Conservation (phyloP, 2,329 filamentous ascomycete species). For the Verticillium alfalfae region DNA sequence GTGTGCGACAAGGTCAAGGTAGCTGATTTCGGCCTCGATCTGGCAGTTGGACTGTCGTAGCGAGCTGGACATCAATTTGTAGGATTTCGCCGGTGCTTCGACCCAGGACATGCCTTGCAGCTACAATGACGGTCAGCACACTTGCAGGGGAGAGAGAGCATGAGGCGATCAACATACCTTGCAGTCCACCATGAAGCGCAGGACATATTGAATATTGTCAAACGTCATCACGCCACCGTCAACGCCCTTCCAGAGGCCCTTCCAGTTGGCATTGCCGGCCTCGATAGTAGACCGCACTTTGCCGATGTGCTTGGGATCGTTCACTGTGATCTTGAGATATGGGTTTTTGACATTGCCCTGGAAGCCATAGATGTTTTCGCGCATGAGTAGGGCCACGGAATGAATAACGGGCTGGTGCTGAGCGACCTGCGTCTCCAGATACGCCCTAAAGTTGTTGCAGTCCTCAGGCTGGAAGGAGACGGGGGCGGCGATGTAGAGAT, state of each 20-base stretch:
- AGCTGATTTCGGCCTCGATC: constrained; percentile 85
- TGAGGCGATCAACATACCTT: constrained; percentile 47
- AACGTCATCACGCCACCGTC: constrained; percentile 78
- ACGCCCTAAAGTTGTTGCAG: constrained; percentile 71
- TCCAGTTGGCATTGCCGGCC: constrained; percentile 76
- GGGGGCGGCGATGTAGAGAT: constrained; percentile 88
- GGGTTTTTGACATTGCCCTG: constrained; percentile 89
- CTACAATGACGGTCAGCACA: constrained; percentile 26
- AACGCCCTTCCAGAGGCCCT: constrained; percentile 73
- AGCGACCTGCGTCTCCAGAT: constrained; percentile 73
- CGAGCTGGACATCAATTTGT: constrained; percentile 60
- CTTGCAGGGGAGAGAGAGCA: neutral
- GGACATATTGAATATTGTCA: constrained; percentile 90
- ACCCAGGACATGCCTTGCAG: constrained; percentile 98
- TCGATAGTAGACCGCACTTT: constrained; percentile 73
- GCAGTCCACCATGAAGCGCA: constrained; percentile 97
- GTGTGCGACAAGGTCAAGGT: constrained; percentile 79
- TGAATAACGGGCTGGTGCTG: constrained; percentile 69
- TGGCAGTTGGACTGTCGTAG: constrained; percentile 88
- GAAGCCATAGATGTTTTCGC: constrained; percentile 90
- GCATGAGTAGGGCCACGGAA: constrained; percentile 74
- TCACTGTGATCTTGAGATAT: constrained; percentile 90
- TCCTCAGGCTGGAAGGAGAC: constrained; percentile 74
- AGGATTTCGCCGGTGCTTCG: constrained; percentile 70
- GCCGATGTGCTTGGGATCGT: constrained; percentile 78